A percentile compares a stretch with the other conserved stretches of the same genome.
Evolutionary conservation across 305 asterid species (phyloP).

Genomic region (Caryopteris hybrid): DNA sequence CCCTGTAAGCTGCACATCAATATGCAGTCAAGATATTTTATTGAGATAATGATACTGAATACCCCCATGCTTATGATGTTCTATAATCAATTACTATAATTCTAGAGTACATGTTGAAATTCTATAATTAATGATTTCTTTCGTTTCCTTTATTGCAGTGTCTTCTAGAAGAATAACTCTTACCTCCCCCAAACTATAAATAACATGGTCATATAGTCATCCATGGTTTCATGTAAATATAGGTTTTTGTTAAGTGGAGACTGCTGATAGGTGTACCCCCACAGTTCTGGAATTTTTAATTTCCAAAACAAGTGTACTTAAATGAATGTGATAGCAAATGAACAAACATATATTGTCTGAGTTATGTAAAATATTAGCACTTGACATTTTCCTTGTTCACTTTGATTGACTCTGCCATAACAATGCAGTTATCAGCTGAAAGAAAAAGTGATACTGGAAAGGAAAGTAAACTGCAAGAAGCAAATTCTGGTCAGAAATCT

Average conservation of each 20-base stretch:
- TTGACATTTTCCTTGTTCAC: not conserved
- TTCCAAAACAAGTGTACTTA: not conserved
- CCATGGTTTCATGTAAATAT: not conserved
- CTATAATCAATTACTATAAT: not conserved
- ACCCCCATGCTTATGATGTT: conserved; percentile 5
- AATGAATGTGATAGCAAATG: not conserved
- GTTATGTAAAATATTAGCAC: not conserved
- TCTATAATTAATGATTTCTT: conserved; percentile 3
- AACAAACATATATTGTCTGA: not conserved
- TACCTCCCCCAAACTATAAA: not conserved
- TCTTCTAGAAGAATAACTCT: not conserved
- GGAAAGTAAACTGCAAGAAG: conserved; percentile 57
- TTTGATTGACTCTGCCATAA: no score
- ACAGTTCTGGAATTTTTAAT: not conserved
- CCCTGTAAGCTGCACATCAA: not conserved
- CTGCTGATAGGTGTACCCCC: not conserved
- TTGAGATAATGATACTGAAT: conserved; percentile 6
- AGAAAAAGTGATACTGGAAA: conserved; percentile 58
- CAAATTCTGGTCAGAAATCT: conserved; percentile 48
- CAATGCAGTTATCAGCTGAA: conserved; percentile 79
- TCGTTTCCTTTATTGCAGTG: not conserved
- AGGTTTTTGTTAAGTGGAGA: not conserved
- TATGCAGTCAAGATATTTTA: not conserved
- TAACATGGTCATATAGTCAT: not conserved
- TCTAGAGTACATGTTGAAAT: not conserved